Evolutionary conservation across 768 basidiomycete genomes (phyloP).

Genomic region (Dacryopinax primogenitus): DNA sequence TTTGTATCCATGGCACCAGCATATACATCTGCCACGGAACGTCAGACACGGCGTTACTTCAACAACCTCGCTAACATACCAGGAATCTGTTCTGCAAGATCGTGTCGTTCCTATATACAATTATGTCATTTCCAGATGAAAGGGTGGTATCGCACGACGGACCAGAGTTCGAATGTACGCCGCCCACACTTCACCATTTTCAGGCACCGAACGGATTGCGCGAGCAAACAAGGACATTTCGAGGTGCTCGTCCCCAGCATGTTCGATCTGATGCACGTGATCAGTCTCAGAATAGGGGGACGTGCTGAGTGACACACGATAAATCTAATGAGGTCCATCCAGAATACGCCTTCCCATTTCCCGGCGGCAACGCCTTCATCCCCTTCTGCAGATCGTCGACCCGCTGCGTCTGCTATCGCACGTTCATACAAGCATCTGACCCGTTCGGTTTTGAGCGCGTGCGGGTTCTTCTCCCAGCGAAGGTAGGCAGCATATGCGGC

Average conservation of each 20-base stretch:
- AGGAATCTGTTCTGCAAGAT: neutral
- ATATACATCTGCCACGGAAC: constrained; percentile 39
- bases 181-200: constrained; percentile 66
- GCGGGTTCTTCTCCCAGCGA: constrained; percentile 9
- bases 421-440: constrained; percentile 48
- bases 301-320: constrained; percentile 36
- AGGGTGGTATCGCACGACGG: constrained; percentile 18
- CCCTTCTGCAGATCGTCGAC: constrained; percentile 34
- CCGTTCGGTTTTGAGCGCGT: constrained; percentile 29
- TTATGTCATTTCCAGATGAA: constrained; percentile 8
- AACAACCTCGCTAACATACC: too few relatives aligned
- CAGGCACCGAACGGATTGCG: constrained; percentile 60
- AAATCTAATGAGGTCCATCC: constrained; percentile 60
- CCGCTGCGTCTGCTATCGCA: constrained; percentile 59
- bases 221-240: constrained; percentile 39
- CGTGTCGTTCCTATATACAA: neutral
- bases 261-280: constrained; percentile 31
- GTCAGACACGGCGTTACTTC: too few relatives aligned
- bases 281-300: neutral
- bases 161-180: constrained; percentile 63
- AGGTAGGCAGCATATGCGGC: constrained; percentile 11
- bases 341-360: constrained; percentile 42
- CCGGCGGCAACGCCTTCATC: constrained; percentile 10
- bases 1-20: constrained; percentile 43
- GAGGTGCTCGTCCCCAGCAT: constrained; percentile 17